phyloP scores from a whole-genome alignment of 75 land plant genomes.

The Selaginella tamariscina region DNA sequence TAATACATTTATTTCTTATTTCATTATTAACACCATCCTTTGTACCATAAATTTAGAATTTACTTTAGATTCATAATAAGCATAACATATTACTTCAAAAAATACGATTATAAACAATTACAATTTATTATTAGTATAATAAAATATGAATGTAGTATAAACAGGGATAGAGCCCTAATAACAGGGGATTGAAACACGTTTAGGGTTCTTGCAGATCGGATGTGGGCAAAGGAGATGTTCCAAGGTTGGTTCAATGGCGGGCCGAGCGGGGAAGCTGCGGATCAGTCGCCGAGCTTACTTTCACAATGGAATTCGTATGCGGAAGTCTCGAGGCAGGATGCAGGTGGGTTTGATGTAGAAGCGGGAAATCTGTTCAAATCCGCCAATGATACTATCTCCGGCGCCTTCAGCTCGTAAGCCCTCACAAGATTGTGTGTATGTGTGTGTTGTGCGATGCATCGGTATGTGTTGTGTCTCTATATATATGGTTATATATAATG shows the following conservation, averaged over 20 bases:
- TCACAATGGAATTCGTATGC: constrained; percentile 93
- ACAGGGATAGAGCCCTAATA: neutral
- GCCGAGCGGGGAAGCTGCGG: constrained; percentile 19
- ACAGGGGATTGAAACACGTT: neutral
- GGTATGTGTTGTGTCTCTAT: no score
- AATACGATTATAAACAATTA: no score
- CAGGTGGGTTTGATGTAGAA: constrained; percentile 54
- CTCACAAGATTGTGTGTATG: no score
- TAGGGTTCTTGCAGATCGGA: neutral
- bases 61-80: no score
- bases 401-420: constrained; percentile 67
- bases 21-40: no score
- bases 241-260: constrained; percentile 58
- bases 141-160: neutral
- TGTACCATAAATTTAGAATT: no score
- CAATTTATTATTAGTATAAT: neutral
- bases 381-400: constrained; percentile 56
- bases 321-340: constrained; percentile 19
- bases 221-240: constrained; percentile 28
- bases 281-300: constrained; percentile 45
- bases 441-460: no score
- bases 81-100: no score
- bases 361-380: constrained; percentile 44
- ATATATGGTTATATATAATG: no score
- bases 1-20: no score